Evolutionary conservation across 306 rosid genomes (phyloP).

Genomic region (Heteromeles arbutifolia): DNA sequence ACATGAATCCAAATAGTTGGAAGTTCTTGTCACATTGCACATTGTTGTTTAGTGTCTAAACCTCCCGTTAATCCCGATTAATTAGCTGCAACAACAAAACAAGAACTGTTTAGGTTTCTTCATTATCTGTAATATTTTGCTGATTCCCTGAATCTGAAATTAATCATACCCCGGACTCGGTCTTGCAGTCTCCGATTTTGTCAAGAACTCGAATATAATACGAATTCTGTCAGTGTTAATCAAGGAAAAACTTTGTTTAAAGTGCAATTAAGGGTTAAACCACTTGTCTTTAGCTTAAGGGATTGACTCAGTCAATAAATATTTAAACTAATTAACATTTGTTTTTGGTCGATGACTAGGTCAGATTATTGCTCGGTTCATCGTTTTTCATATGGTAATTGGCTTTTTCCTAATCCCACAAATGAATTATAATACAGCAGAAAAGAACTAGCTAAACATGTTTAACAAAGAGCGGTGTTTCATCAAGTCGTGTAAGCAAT

Average conservation of each 20-base stretch:
- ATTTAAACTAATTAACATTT: background rate
- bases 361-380: background rate
- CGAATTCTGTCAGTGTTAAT: background rate
- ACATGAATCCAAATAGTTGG: background rate
- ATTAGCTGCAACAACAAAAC: background rate
- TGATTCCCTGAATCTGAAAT: background rate
- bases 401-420: no score
- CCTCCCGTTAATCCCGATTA: background rate
- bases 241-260: background rate
- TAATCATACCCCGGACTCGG: background rate
- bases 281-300: background rate
- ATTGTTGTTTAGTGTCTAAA: background rate
- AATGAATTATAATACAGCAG: background rate
- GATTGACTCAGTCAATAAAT: background rate
- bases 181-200: conserved; percentile 1
- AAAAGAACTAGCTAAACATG: background rate
- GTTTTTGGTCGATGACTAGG: conserved; percentile 3
- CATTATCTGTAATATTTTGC: background rate
- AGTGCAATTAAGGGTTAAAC: background rate
- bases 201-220: background rate
- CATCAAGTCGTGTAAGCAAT: no score
- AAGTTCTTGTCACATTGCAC: background rate
- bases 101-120: background rate
- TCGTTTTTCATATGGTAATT: background rate
- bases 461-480: no score